Percentiles rank a stretch among this genome's conserved stretches.
These are phyloP conservation scores for Candolleomyces eurysporus DNA, from an alignment of 768 basidiomycete genomes.

Conservation along the genomic window DNA sequence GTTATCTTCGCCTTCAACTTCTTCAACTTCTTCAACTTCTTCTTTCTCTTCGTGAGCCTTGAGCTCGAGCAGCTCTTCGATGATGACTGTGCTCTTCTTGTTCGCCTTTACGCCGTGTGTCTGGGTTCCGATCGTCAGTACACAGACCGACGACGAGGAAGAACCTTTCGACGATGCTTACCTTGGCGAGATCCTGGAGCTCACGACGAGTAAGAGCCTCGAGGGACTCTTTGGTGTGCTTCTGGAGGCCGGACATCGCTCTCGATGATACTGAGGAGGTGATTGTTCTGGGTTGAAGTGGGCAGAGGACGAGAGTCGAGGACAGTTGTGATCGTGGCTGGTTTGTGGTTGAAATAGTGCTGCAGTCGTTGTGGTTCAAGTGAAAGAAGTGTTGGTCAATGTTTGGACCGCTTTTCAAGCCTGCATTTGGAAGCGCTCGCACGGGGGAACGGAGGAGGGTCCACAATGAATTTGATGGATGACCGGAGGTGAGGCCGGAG, in stretches of 20 bases:
- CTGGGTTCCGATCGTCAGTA: background rate
- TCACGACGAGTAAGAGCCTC: constrained; percentile 3
- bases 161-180: background rate
- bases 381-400: background rate
- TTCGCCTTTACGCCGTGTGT: constrained; percentile 9
- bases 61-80: constrained; percentile 2
- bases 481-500: no score
- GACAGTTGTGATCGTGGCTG: background rate
- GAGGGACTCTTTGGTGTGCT: constrained; percentile 1
- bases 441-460: no score
- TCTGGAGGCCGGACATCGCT: background rate
- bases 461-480: no score
- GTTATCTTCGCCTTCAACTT: background rate
- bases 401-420: background rate
- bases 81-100: constrained; percentile 3
- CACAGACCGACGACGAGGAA: background rate
- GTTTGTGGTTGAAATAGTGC: background rate
- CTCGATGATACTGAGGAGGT: background rate
- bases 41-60: background rate
- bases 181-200: constrained; percentile 13
- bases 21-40: background rate
- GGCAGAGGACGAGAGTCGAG: no score
- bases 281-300: no score
- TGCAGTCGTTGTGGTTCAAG: background rate
- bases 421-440: no score